Base-by-base conservation (phyloP, 164 flowering plant genomes). In the Stephania cephalantha region DNA sequence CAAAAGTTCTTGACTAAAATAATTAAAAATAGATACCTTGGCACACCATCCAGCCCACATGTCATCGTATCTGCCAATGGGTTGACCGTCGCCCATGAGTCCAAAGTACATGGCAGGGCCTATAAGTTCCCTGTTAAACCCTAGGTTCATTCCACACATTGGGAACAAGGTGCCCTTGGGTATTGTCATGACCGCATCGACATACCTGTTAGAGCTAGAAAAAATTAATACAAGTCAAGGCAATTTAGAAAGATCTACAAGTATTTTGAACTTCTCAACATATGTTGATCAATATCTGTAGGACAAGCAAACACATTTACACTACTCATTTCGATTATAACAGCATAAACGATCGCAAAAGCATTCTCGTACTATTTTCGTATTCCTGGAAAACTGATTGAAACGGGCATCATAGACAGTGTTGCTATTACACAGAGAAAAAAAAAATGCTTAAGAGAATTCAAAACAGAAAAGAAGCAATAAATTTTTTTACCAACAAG, bases 71-170 rank as follows among this genome's bases (percentile, higher is more conserved):
- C 85, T 52, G 22, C 85, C 82, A 79, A 81, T 79, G 25, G 85
- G 85, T 42, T 83, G 84, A 35, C 85, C 85, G 73, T 83, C 85
- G 63, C 85, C 85, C 85, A 83, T 83, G 29, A 83, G 79, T 25
- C 85, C 86, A 80, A 85, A 84, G 68, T 85, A 85, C 86, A 85
- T 84, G 68, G 88, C 85, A 55, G 88, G 85, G 52, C 88, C 88
- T 12, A 85, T 84, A 58, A 84, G 85, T 58, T 84, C 86, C 73
- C 86, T 73, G 79, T 84, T 52, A 61, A 85, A 85, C 18, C 78
- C 86, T 15, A 85, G 79, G 78, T 85, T 85, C 88, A 85, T 85
- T 52, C 86, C 88, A 73, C 88, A 85, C 88, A 85, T 83, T 30
- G 88, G 88, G 71, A 84, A 85, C 74, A 85, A 75, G 11, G 84